Evolutionary conservation across 2,329 filamentous ascomycete genomes (phyloP).

Genomic region (Fragosphaeria purpurea): DNA sequence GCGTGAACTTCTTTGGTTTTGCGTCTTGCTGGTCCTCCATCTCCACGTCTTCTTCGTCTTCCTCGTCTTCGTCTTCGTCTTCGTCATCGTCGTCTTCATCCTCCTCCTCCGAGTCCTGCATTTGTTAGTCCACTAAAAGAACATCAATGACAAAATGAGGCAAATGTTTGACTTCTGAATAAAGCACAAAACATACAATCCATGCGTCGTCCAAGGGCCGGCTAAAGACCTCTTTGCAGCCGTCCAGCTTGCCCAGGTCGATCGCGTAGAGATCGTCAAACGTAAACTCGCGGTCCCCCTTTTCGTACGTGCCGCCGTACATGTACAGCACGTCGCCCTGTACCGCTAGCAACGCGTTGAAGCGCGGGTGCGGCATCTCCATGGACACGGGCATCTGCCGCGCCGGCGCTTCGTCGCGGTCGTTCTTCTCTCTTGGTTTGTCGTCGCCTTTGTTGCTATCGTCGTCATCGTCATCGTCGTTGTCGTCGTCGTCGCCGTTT

Average conservation of each 20-base stretch:
- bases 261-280: slow-evolving; percentile 93
- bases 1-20: slow-evolving; percentile 36
- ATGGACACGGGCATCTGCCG: slow-evolving; percentile 58
- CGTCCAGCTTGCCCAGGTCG: slow-evolving; percentile 89
- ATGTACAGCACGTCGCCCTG: slow-evolving; percentile 91
- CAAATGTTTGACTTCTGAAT: slow-evolving; percentile 11
- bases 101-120: slow-evolving; percentile 47
- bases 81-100: slow-evolving; percentile 52
- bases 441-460: slow-evolving; percentile 42
- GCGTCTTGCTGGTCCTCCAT: slow-evolving; percentile 40
- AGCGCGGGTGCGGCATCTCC: slow-evolving; percentile 81
- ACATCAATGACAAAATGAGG: slow-evolving; percentile 27
- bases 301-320: slow-evolving; percentile 91
- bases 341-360: slow-evolving; percentile 83
- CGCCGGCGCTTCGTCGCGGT: slow-evolving; percentile 45
- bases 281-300: slow-evolving; percentile 87
- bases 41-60: slow-evolving; percentile 42
- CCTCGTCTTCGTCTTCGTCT: slow-evolving; percentile 48
- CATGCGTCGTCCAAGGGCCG: slow-evolving; percentile 72
- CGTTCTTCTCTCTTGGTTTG: slow-evolving; percentile 17
- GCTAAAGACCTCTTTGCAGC: slow-evolving; percentile 83
- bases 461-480: slow-evolving; percentile 44
- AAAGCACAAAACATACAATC: slow-evolving; percentile 41
- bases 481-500: slow-evolving; percentile 38
- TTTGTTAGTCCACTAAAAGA: background rate